Conservation (phyloP, 2,329 filamentous ascomycete genomes). For the Thelonectria blattea region DNA sequence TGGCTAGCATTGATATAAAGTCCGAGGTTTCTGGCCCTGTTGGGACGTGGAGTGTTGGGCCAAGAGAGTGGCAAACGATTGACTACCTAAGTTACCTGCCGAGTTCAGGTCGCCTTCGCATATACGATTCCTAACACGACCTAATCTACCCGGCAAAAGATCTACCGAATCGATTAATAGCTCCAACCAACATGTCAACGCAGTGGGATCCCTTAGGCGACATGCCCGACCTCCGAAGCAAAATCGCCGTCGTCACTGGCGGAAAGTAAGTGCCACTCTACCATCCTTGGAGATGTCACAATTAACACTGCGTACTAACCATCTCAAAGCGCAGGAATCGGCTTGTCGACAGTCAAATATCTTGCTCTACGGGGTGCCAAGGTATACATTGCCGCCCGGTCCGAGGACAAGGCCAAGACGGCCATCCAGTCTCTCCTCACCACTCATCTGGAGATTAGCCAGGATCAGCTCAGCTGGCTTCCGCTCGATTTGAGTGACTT, state of each 20-base stretch:
- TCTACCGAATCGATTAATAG: too few species aligned
- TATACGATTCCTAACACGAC: too few species aligned
- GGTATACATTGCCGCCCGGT: slow-evolving; percentile 7
- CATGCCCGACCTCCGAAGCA: slow-evolving; percentile 3
- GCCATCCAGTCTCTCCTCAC: not conserved
- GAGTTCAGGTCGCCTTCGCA: too few species aligned
- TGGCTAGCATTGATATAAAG: not conserved
- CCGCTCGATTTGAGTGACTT: not conserved
- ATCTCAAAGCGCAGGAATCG: slow-evolving; percentile 7
- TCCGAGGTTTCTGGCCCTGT: too few species aligned
- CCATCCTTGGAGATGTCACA: not conserved
- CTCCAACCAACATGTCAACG: not conserved
- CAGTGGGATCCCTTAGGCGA: slow-evolving; percentile 7
- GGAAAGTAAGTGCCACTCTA: slow-evolving; percentile 10
- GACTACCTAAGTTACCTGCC: too few species aligned
- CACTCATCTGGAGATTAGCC: not conserved
- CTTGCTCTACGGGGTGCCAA: slow-evolving; percentile 6
- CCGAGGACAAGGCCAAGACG: not conserved
- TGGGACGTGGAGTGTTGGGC: too few species aligned
- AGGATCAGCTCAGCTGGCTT: not conserved
- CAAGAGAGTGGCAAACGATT: too few species aligned
- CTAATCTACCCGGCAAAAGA: too few species aligned
- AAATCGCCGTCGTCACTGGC: slow-evolving; percentile 10
- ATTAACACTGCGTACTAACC: not conserved
- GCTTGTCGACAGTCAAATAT: slow-evolving; percentile 1